phyloP scores from a whole-genome alignment of 2,329 filamentous ascomycete species.

The Leptoxyphium fumago region DNA sequence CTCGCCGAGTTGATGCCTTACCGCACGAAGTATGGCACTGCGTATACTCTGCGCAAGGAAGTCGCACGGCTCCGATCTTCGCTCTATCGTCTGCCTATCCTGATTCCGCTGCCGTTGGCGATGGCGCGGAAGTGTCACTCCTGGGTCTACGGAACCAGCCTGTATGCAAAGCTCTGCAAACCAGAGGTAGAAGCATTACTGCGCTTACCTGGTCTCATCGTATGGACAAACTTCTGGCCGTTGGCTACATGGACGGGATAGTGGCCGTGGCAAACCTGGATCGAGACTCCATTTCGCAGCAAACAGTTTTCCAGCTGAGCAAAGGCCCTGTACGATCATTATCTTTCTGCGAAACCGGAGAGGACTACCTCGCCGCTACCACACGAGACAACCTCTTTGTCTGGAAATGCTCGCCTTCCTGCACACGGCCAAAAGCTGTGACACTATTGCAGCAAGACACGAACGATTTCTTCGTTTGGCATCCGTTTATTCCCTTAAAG shows the following conservation, averaged over 20 bases:
- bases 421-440: neutral
- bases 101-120: slow-evolving; percentile 4
- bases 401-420: neutral
- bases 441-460: neutral
- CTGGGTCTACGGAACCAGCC: neutral
- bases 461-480: neutral
- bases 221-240: slow-evolving; percentile 3
- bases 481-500: neutral
- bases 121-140: slow-evolving; percentile 1
- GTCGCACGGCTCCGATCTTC: slow-evolving; percentile 4
- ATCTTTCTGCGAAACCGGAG: neutral
- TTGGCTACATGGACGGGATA: slow-evolving; percentile 6
- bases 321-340: neutral
- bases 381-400: neutral
- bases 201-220: slow-evolving; percentile 4
- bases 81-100: slow-evolving; percentile 1
- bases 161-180: neutral
- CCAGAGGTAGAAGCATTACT: slow-evolving; percentile 5
- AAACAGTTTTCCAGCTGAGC: neutral
- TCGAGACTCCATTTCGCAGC: neutral
- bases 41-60: neutral
- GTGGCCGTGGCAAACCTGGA: neutral
- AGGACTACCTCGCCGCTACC: neutral
- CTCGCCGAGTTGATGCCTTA: neutral
- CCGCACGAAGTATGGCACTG: neutral